Evolutionary conservation across 2,329 filamentous ascomycete genomes (phyloP).

Genomic region (Aspergillus brasiliensis): DNA sequence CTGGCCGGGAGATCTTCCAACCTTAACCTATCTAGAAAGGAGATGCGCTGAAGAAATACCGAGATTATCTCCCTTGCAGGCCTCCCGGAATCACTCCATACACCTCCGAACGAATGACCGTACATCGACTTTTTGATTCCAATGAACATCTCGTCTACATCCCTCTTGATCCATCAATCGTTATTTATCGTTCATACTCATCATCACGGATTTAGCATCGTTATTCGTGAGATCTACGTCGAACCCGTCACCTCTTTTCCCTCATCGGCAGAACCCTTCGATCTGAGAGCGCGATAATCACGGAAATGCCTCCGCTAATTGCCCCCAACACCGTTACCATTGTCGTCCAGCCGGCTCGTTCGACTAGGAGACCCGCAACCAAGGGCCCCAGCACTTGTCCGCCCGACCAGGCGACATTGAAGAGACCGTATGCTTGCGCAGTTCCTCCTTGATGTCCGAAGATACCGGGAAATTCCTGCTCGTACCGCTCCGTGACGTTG

Average conservation of each 20-base stretch:
- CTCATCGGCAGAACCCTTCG: not conserved
- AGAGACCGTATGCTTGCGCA: slow-evolving; percentile 61
- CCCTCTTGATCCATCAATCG: not conserved
- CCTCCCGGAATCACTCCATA: not conserved
- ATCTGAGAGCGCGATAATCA: slow-evolving; percentile 39
- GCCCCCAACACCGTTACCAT: slow-evolving; percentile 56
- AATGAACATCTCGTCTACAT: not conserved
- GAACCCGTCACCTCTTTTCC: not conserved
- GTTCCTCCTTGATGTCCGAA: slow-evolving; percentile 60
- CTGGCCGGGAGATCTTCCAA: not conserved
- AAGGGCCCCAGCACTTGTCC: slow-evolving; percentile 57
- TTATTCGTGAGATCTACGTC: not conserved
- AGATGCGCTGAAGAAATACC: not conserved
- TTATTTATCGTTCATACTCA: not conserved
- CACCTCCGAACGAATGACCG: not conserved
- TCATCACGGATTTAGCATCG: not conserved
- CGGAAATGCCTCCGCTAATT: slow-evolving; percentile 51
- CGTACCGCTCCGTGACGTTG: slow-evolving; percentile 57
- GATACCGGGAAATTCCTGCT: slow-evolving; percentile 49
- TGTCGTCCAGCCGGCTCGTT: slow-evolving; percentile 52
- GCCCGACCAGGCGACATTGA: slow-evolving; percentile 56
- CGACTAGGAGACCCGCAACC: slow-evolving; percentile 52
- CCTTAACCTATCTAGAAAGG: not conserved
- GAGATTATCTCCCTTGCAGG: not conserved
- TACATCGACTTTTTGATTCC: not conserved